phyloP scores from a whole-genome alignment of 2,329 filamentous ascomycete genomes.

The Paecilomyces dactylethromorphus region DNA sequence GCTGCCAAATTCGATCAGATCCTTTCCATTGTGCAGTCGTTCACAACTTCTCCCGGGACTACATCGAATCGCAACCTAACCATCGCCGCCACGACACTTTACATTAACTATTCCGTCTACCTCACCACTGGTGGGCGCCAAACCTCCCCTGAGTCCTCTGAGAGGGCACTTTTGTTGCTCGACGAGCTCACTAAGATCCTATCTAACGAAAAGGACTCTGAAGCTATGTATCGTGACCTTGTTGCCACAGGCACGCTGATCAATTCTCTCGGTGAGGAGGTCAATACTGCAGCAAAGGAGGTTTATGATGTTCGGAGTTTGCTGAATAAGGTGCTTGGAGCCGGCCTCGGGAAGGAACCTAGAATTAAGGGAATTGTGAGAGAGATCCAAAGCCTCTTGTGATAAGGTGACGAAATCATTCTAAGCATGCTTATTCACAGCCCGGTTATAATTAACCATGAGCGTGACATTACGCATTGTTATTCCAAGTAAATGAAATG shows the following conservation, averaged over 20 bases:
- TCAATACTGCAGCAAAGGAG: constrained; percentile 52
- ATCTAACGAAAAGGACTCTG: constrained; percentile 63
- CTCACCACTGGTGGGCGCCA: constrained; percentile 45
- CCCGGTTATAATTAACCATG: not conserved
- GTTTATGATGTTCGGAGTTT: constrained; percentile 47
- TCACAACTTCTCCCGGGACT: constrained; percentile 47
- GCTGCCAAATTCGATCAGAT: constrained; percentile 55
- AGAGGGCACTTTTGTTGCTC: constrained; percentile 49
- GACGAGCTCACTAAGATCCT: constrained; percentile 59
- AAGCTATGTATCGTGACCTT: constrained; percentile 75
- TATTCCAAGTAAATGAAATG: not conserved
- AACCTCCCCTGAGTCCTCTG: constrained; percentile 34
- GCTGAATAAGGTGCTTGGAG: constrained; percentile 42
- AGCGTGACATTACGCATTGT: not conserved
- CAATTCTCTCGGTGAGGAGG: constrained; percentile 50
- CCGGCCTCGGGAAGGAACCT: constrained; percentile 49
- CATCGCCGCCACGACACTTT: constrained; percentile 73
- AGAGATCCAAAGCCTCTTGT: constrained; percentile 49
- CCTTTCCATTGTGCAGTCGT: constrained; percentile 56
- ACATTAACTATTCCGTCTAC: constrained; percentile 79
- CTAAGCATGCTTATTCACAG: not conserved
- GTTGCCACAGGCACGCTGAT: constrained; percentile 77
- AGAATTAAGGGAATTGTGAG: constrained; percentile 53
- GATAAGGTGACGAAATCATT: not conserved
- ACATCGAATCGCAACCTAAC: constrained; percentile 68